Evolutionary conservation across 116 monocot species (phyloP).

Genomic region (Iris pallida): DNA sequence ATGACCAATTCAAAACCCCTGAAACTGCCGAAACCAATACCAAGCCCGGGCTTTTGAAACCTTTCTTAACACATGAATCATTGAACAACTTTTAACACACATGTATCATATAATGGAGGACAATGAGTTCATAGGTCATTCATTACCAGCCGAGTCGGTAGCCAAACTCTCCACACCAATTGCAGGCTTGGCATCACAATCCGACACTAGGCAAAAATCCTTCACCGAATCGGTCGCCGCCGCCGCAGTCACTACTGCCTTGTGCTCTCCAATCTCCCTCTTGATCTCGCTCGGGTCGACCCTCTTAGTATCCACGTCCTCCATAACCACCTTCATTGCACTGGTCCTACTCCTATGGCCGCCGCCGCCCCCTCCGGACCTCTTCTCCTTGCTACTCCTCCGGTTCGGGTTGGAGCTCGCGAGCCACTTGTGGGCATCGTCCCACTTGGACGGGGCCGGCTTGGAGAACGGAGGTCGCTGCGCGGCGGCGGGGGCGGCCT

Average conservation of each 20-base stretch:
- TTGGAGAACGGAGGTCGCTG: constrained; percentile 54
- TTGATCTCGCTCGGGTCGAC: constrained; percentile 43
- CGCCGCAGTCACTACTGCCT: constrained; percentile 21
- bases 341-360: constrained; percentile 15
- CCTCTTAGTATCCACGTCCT: constrained; percentile 62
- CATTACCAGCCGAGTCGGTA: constrained; percentile 22
- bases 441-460: constrained; percentile 91
- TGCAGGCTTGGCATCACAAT: constrained; percentile 17
- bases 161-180: constrained; percentile 17
- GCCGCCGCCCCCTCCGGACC: constrained; percentile 26
- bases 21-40: too few relatives aligned
- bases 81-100: too few relatives aligned
- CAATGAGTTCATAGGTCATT: not conserved
- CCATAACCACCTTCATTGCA: constrained; percentile 44
- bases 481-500: constrained; percentile 17
- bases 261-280: constrained; percentile 36
- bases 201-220: too few relatives aligned
- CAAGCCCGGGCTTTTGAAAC: too few relatives aligned
- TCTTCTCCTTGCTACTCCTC: constrained; percentile 27
- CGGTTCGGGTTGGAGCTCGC: constrained; percentile 73
- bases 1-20: too few relatives aligned
- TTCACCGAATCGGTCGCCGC: constrained; percentile 16
- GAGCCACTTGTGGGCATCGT: constrained; percentile 95
- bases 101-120: too few relatives aligned
- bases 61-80: too few relatives aligned